A percentile compares a stretch with the other conserved stretches of the same genome.
Conservation (phyloP, 2,329 filamentous ascomycete genomes). For the Ceratocystiopsis brevicomis region DNA sequence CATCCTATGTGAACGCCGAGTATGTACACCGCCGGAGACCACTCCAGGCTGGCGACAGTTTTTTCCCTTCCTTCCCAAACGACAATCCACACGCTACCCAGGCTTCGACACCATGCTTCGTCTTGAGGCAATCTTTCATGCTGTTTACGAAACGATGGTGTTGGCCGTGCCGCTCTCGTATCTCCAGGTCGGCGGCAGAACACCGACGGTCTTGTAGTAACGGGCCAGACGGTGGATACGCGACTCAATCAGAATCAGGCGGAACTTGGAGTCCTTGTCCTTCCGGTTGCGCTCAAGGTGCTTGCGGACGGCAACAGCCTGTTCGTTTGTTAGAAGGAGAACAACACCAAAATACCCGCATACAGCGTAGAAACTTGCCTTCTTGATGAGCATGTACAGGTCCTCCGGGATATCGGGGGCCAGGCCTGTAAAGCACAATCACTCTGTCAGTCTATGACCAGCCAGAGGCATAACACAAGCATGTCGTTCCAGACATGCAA, state of each 20-base stretch:
- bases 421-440: constrained; percentile 66
- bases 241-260: constrained; percentile 99
- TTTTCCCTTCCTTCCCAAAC: constrained; percentile 1
- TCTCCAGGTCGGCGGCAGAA: constrained; percentile 84
- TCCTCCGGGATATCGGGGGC: constrained; percentile 98
- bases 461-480: constrained; percentile 50
- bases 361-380: constrained; percentile 37
- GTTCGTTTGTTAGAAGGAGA: not conserved
- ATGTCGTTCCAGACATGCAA: not conserved
- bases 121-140: not conserved
- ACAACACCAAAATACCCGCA: not conserved
- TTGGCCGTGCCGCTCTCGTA: constrained; percentile 95
- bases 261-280: constrained; percentile 99
- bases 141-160: constrained; percentile 73
- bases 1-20: not conserved
- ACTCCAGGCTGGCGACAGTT: not conserved
- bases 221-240: constrained; percentile 98
- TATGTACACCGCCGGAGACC: too few relatives aligned
- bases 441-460: constrained; percentile 85
- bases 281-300: constrained; percentile 99
- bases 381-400: constrained; percentile 99
- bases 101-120: too few relatives aligned
- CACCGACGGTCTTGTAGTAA: constrained; percentile 85
- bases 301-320: constrained; percentile 98
- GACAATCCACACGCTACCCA: not conserved